phyloP scores from a whole-genome alignment of 2,329 filamentous ascomycete species.

The Tolypocladium guangdongense region DNA sequence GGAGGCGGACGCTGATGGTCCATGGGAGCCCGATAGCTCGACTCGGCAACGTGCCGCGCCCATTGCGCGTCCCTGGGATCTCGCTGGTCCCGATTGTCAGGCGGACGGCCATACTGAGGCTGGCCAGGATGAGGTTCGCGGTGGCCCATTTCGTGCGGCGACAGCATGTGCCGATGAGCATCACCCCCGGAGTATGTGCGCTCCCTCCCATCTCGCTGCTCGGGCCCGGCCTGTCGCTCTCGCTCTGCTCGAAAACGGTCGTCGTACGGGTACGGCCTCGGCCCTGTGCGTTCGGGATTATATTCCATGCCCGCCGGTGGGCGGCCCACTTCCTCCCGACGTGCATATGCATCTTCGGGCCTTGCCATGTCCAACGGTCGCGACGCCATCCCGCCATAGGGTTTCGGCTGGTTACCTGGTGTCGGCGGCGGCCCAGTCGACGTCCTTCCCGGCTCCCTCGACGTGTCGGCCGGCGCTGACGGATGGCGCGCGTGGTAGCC shows the following conservation, averaged over 20 bases:
- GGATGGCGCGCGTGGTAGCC: slow-evolving; percentile 40
- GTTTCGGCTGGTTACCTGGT: slow-evolving; percentile 41
- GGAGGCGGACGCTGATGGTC: slow-evolving; percentile 31
- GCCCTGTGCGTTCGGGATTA: slow-evolving; percentile 37
- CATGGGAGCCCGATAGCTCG: slow-evolving; percentile 23
- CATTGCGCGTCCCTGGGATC: slow-evolving; percentile 23
- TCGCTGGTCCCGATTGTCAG: slow-evolving; percentile 29
- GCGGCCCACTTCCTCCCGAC: slow-evolving; percentile 36
- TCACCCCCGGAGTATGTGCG: slow-evolving; percentile 40
- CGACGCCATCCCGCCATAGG: slow-evolving; percentile 31
- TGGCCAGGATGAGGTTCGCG: slow-evolving; percentile 33
- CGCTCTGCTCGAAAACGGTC: slow-evolving; percentile 41
- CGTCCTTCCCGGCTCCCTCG: slow-evolving; percentile 26
- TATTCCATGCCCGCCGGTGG: slow-evolving; percentile 33
- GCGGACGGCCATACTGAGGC: slow-evolving; percentile 31
- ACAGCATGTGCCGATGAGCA: slow-evolving; percentile 28
- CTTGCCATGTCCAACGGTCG: slow-evolving; percentile 35
- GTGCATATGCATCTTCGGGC: slow-evolving; percentile 33
- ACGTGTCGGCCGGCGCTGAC: slow-evolving; percentile 34
- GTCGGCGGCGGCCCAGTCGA: slow-evolving; percentile 32
- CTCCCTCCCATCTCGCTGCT: slow-evolving; percentile 31
- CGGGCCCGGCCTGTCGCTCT: slow-evolving; percentile 33
- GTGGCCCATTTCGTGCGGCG: slow-evolving; percentile 26
- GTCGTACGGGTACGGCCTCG: slow-evolving; percentile 36
- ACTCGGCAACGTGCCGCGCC: slow-evolving; percentile 19